phyloP scores from a whole-genome alignment of 2,329 filamentous ascomycete species.

The Aspergillus brunneoviolaceus region DNA sequence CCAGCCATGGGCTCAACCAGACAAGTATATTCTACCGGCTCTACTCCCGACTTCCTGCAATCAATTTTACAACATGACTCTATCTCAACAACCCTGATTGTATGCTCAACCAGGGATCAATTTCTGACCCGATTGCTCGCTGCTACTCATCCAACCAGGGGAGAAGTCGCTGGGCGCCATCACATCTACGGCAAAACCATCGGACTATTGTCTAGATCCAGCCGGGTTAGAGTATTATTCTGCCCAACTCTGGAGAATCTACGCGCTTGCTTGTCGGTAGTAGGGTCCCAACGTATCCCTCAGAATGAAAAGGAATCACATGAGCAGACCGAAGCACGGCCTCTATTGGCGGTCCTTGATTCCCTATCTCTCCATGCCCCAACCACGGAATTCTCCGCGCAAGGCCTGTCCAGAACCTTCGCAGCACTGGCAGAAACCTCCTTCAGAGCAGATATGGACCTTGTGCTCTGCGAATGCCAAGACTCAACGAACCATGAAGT shows the following conservation, averaged over 20 bases:
- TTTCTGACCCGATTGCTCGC: constrained; percentile 63
- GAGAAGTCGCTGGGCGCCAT: constrained; percentile 25
- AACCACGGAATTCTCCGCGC: constrained; percentile 49
- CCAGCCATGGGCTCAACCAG: constrained; percentile 19
- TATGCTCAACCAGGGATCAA: constrained; percentile 64
- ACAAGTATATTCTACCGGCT: constrained; percentile 51
- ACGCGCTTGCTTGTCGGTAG: constrained; percentile 69
- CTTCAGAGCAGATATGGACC: constrained; percentile 26
- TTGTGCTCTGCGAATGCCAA: constrained; percentile 45
- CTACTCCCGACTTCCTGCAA: constrained; percentile 56
- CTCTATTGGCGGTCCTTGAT: constrained; percentile 43
- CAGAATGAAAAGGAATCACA: neutral
- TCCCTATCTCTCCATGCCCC: constrained; percentile 42
- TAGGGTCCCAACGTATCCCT: constrained; percentile 23
- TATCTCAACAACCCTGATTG: constrained; percentile 64
- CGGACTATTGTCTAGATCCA: constrained; percentile 65
- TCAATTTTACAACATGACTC: constrained; percentile 59
- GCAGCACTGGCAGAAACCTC: constrained; percentile 42
- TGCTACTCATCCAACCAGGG: constrained; percentile 42
- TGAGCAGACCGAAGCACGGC: constrained; percentile 12
- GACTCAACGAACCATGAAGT: constrained; percentile 31
- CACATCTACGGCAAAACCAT: constrained; percentile 64
- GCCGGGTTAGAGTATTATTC: constrained; percentile 69
- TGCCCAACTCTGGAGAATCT: constrained; percentile 73
- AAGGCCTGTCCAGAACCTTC: constrained; percentile 48